Conservation (phyloP, 495 filamentous ascomycete genomes). For the Hypoxylon lenormandii region DNA sequence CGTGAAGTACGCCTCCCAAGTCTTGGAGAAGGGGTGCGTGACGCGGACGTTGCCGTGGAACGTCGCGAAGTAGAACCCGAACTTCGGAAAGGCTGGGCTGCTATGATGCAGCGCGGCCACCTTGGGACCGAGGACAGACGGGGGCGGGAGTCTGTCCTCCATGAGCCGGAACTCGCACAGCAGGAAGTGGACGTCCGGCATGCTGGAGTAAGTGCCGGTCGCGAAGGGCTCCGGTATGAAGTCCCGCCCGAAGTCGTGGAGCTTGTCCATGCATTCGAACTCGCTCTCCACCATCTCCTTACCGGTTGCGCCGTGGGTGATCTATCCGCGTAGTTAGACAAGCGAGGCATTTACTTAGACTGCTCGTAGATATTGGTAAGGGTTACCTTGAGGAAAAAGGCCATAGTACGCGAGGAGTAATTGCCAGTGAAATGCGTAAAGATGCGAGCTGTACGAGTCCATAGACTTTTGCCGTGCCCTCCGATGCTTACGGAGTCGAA, state of each 20-base stretch:
- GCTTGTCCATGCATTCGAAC: slow-evolving; percentile 8
- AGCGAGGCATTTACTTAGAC: background rate
- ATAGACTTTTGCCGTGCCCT: slow-evolving; percentile 28
- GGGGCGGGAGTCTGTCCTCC: slow-evolving; percentile 15
- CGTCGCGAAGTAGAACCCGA: slow-evolving; percentile 30
- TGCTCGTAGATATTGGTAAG: no score
- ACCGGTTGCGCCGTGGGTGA: slow-evolving; percentile 17
- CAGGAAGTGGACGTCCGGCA: slow-evolving; percentile 31
- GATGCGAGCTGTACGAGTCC: slow-evolving; percentile 36
- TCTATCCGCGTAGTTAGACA: slow-evolving; percentile 8
- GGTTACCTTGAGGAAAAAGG: slow-evolving; percentile 39
- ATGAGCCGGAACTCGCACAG: slow-evolving; percentile 39
- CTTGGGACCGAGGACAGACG: slow-evolving; percentile 1
- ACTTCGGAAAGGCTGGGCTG: background rate
- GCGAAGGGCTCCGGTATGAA: slow-evolving; percentile 21
- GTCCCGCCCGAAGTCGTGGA: slow-evolving; percentile 6
- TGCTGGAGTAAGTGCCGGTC: slow-evolving; percentile 17
- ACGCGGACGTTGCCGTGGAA: slow-evolving; percentile 40
- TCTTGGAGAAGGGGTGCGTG: slow-evolving; percentile 24
- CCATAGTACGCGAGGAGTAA: slow-evolving; percentile 3
- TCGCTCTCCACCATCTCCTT: slow-evolving; percentile 35
- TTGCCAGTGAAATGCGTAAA: background rate
- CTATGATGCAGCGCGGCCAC: slow-evolving; percentile 29
- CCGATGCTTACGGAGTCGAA: slow-evolving; percentile 6
- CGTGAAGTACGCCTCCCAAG: slow-evolving; percentile 39